Evolutionary conservation across 1,284 basidiomycete species (phyloP), one percentile per base, ranked within the genome.

Genomic region (Cutaneotrichosporon mucoides): DNA sequence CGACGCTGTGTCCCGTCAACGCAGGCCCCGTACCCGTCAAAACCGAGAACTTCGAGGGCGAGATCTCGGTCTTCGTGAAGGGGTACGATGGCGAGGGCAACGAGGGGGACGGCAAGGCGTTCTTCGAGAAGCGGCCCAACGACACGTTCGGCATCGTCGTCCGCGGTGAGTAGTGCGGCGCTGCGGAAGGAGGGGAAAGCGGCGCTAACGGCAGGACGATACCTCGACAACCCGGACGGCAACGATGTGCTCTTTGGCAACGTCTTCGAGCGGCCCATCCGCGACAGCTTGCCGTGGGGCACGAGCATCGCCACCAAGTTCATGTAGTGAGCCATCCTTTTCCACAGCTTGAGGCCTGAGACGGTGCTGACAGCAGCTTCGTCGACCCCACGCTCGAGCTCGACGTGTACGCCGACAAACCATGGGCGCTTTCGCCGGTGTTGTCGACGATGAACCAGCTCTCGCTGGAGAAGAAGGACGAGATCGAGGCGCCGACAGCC

Each of bases 201-300:
- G 11, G 11, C 7, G 54, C 56, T 58, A 40, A 58, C 48, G 10
- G 13, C 51, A 92, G 89, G 90, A 59, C 80, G 86, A 64, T 91
- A 90, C 79, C 79, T 90, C 64, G 80, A 84, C 38, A 81, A 83
- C 6, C 80, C 82, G 62, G 84, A 83, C 42, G 85, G 85, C 5
- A 86, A 95, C 70, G 88, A 95, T 64, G 80, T 97, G 16, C 79
- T 96, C 9, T 75, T 95, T 92, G 93, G 92, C 1, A 97, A 95
- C 71, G 71, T 78, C 8, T 82, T 82, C 49, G 80, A 82, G 59
- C 70, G 73, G 16, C 77, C 80, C 0, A 80, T 82, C 58, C 60
- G 68, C 53, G 73, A 85, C 84, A 84, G 84, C 66, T 76, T 93
- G 16, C 91, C 91, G 8, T 96, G 90, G 88, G 92, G 91, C 1